phyloP scores from a whole-genome alignment of 2,329 filamentous ascomycete species.

The Teratosphaeriaceae sp. region DNA sequence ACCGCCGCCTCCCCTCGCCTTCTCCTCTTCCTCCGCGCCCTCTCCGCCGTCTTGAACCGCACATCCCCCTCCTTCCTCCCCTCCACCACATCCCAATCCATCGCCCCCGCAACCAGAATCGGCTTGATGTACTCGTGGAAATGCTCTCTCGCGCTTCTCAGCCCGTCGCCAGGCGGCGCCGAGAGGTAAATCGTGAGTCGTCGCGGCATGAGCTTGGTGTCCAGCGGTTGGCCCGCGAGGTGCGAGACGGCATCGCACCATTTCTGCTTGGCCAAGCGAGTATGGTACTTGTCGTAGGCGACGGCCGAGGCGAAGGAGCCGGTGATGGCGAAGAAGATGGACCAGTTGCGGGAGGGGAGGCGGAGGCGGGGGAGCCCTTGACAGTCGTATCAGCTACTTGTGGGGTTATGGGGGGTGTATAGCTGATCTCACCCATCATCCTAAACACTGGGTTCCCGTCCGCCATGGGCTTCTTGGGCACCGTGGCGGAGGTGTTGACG shows the following conservation, averaged over 20 bases:
- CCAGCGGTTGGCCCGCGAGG: constrained; percentile 69
- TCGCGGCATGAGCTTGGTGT: constrained; percentile 66
- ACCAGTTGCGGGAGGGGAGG: constrained; percentile 93
- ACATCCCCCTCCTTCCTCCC: constrained; percentile 90
- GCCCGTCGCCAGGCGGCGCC: constrained; percentile 77
- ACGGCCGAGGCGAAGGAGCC: constrained; percentile 72
- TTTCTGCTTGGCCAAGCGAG: constrained; percentile 74
- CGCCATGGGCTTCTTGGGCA: constrained; percentile 30
- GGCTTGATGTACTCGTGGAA: constrained; percentile 96
- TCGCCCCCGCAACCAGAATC: constrained; percentile 75
- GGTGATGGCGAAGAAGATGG: constrained; percentile 82
- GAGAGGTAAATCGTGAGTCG: constrained; percentile 81
- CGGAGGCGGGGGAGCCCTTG: constrained; percentile 76
- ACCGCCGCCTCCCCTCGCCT: constrained; percentile 49
- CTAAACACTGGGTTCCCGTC: constrained; percentile 65
- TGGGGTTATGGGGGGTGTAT: neutral
- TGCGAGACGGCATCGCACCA: constrained; percentile 84
- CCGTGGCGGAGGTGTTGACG: constrained; percentile 20
- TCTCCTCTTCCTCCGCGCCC: constrained; percentile 61
- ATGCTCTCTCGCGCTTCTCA: constrained; percentile 82
- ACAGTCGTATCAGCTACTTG: neutral
- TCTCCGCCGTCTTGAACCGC: constrained; percentile 76
- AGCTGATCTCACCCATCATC: constrained; percentile 58
- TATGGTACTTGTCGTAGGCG: constrained; percentile 88
- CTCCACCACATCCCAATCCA: constrained; percentile 96